Evolutionary conservation across 2,329 filamentous ascomycete genomes (phyloP).

Genomic region (Botrytis hyacinthi): DNA sequence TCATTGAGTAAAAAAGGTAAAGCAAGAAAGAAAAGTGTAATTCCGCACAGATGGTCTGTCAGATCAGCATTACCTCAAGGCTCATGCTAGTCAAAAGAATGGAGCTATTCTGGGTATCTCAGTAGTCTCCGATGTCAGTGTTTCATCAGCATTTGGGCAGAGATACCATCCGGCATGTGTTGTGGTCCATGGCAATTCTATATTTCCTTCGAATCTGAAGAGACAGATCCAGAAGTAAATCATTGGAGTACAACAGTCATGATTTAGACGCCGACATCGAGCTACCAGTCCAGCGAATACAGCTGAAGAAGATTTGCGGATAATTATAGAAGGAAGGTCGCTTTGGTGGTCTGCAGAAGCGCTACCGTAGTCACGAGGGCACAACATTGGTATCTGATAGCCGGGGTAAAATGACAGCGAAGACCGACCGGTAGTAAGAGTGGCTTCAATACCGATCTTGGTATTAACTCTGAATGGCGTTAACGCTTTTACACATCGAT

Average conservation of each 20-base stretch:
- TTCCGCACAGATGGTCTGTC: constrained; percentile 1
- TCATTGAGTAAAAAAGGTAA: background rate
- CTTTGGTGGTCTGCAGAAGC: constrained; percentile 14
- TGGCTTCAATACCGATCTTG: background rate
- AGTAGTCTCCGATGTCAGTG: background rate
- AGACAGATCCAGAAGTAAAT: constrained; percentile 1
- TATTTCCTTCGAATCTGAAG: background rate
- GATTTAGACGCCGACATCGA: constrained; percentile 9
- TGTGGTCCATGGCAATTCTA: background rate
- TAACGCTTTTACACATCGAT: constrained; percentile 1
- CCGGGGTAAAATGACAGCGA: constrained; percentile 11
- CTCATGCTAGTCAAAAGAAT: background rate
- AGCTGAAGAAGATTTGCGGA: background rate
- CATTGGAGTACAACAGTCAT: constrained; percentile 5
- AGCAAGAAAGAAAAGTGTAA: background rate
- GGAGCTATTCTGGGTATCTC: background rate
- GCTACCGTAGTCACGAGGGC: constrained; percentile 10
- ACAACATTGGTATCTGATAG: constrained; percentile 5
- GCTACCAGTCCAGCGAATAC: background rate
- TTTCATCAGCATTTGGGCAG: background rate
- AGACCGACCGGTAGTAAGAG: constrained; percentile 2
- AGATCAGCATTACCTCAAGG: constrained; percentile 9
- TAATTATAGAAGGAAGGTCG: constrained; percentile 14
- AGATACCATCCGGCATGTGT: background rate
- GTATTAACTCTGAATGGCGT: background rate